A percentile compares a stretch with the other conserved stretches of the same genome.
These are phyloP conservation scores for Diaporthe aspalathi DNA, from an alignment of 2,329 filamentous ascomycete genomes.

Conservation along the genomic window DNA sequence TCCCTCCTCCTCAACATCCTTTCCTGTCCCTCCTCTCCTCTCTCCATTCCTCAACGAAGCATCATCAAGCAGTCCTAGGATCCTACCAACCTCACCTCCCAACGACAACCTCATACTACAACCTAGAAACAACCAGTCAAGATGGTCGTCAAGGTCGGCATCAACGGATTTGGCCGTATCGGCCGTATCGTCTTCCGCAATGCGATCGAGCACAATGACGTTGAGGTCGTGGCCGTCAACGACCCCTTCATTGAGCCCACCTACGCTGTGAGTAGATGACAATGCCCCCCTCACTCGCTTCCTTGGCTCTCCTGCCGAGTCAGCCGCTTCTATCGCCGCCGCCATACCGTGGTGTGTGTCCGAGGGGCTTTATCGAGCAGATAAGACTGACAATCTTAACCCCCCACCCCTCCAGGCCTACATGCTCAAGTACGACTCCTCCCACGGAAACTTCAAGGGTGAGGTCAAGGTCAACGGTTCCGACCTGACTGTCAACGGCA, in stretches of 20 bases:
- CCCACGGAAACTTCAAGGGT: slow-evolving; percentile 97
- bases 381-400: slow-evolving; percentile 45
- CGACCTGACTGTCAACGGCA: slow-evolving; percentile 90
- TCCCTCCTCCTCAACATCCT: slow-evolving; percentile 29
- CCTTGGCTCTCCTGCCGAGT: neutral
- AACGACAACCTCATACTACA: slow-evolving; percentile 10
- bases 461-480: slow-evolving; percentile 78
- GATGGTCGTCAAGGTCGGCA: slow-evolving; percentile 82
- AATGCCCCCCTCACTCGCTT: neutral
- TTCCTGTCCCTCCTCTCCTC: slow-evolving; percentile 26
- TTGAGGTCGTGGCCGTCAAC: slow-evolving; percentile 97
- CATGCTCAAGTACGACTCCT: slow-evolving; percentile 99
- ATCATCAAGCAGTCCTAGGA: slow-evolving; percentile 17
- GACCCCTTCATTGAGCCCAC: slow-evolving; percentile 98
- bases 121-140: slow-evolving; percentile 47
- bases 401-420: slow-evolving; percentile 73
- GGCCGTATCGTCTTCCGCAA: slow-evolving; percentile 99
- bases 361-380: slow-evolving; percentile 17
- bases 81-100: slow-evolving; percentile 5
- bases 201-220: slow-evolving; percentile 87
- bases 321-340: too few relatives aligned
- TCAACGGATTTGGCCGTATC: slow-evolving; percentile 99
- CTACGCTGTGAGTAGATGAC: slow-evolving; percentile 84
- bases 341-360: too few relatives aligned
- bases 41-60: slow-evolving; percentile 29